Evolutionary conservation across 306 rosid genomes (phyloP).

Genomic region (Quillaja saponaria): DNA sequence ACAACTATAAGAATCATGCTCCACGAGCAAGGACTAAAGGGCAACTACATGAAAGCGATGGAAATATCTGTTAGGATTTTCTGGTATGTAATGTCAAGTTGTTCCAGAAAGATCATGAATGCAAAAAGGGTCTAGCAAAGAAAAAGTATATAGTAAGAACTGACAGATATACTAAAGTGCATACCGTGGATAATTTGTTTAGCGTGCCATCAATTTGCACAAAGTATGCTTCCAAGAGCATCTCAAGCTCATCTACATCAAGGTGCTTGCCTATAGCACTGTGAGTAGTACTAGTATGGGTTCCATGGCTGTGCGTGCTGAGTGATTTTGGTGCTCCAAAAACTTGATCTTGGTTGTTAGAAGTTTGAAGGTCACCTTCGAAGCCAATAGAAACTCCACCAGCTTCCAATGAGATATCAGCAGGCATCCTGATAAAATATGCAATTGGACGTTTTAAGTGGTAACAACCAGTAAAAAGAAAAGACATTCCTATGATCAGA

Average conservation of each 20-base stretch:
- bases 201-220: constrained; percentile 94
- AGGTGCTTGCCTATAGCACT: constrained; percentile 68
- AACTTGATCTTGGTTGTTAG: constrained; percentile 40
- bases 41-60: too few species aligned
- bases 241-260: constrained; percentile 96
- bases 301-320: constrained; percentile 64
- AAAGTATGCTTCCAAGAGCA: constrained; percentile 97
- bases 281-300: constrained; percentile 63
- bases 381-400: constrained; percentile 32
- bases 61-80: too few species aligned
- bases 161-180: not conserved
- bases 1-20: too few species aligned
- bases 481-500: not conserved
- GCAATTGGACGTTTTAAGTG: constrained; percentile 8
- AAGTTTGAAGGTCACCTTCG: constrained; percentile 46
- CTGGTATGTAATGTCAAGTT: too few species aligned
- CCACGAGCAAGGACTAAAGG: too few species aligned
- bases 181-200: constrained; percentile 70
- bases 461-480: constrained; percentile 2
- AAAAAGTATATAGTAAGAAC: not conserved
- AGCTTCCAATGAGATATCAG: constrained; percentile 63
- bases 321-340: constrained; percentile 32
- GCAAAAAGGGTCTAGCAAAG: not conserved
- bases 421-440: constrained; percentile 40
- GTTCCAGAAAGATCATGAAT: too few species aligned